Percentiles rank a stretch among this genome's conserved stretches.
phyloP scores from a whole-genome alignment of 2,329 filamentous ascomycete species.

The Pseudohalonectria lignicola region DNA sequence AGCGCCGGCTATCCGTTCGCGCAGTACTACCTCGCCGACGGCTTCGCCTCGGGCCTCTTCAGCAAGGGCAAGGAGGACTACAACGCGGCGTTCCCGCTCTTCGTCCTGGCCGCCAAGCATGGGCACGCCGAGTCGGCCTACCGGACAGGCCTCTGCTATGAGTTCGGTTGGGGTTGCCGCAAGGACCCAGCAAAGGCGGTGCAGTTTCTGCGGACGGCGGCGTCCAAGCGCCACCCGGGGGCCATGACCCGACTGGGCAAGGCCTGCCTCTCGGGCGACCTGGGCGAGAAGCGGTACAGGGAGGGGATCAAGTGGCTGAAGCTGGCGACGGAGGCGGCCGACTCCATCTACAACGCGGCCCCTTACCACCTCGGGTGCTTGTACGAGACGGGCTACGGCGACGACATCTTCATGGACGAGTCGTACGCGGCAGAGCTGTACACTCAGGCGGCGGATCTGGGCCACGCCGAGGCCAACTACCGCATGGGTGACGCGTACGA shows the following conservation, averaged over 20 bases:
- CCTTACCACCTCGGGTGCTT: constrained; percentile 83
- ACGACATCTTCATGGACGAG: constrained; percentile 86
- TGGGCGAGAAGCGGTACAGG: constrained; percentile 76
- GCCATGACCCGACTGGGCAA: constrained; percentile 88
- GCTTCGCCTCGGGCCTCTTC: constrained; percentile 88
- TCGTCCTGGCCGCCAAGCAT: constrained; percentile 89
- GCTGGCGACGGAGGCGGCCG: constrained; percentile 79
- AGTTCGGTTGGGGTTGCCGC: constrained; percentile 94
- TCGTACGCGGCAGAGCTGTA: constrained; percentile 88
- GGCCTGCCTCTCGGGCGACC: constrained; percentile 79
- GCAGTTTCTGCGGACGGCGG: constrained; percentile 82
- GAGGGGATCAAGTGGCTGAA: constrained; percentile 97
- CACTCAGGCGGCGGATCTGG: constrained; percentile 86
- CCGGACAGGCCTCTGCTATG: constrained; percentile 86
- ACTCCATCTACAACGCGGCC: constrained; percentile 82
- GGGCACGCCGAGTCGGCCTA: constrained; percentile 95
- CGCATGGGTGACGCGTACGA: constrained; percentile 96
- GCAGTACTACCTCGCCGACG: constrained; percentile 94
- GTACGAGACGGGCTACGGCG: constrained; percentile 88
- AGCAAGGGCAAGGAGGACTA: constrained; percentile 91
- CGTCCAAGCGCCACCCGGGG: constrained; percentile 88
- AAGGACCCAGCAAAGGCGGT: constrained; percentile 86
- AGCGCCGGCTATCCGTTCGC: constrained; percentile 91
- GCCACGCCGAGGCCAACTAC: constrained; percentile 76
- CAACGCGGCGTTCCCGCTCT: constrained; percentile 83